Evolutionary conservation across 2,329 filamentous ascomycete genomes (phyloP).

Genomic region (Colletotrichum sp.): DNA sequence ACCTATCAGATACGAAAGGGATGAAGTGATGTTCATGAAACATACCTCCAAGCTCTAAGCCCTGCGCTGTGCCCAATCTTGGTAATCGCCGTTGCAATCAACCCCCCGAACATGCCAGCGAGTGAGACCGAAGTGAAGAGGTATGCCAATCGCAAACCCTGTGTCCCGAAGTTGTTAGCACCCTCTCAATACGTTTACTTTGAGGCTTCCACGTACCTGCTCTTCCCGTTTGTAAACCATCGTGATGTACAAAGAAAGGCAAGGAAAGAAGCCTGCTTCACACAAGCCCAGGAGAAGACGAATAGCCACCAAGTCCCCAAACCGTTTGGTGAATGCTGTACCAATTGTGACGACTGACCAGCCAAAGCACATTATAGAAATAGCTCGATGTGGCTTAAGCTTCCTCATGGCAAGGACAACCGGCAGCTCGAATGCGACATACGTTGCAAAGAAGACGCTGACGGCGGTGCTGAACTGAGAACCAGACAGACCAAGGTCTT

Average conservation of each 20-base stretch:
- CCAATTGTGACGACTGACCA: slow-evolving; percentile 15
- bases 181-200: not conserved
- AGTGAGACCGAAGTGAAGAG: slow-evolving; percentile 35
- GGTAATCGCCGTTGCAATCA: slow-evolving; percentile 35
- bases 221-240: slow-evolving; percentile 11
- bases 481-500: slow-evolving; percentile 52
- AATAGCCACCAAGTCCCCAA: not conserved
- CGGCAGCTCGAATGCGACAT: slow-evolving; percentile 66
- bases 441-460: slow-evolving; percentile 64
- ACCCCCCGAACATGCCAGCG: slow-evolving; percentile 34
- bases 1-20: not conserved
- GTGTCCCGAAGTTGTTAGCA: not conserved
- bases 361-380: slow-evolving; percentile 4
- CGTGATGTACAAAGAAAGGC: slow-evolving; percentile 29
- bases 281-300: slow-evolving; percentile 13
- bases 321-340: slow-evolving; percentile 9
- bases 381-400: not conserved
- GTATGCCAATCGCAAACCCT: slow-evolving; percentile 30
- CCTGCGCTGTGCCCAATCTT: slow-evolving; percentile 48
- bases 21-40: not conserved
- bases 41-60: slow-evolving; percentile 45
- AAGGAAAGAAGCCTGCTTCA: slow-evolving; percentile 29
- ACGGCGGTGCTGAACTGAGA: slow-evolving; percentile 65
- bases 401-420: slow-evolving; percentile 22
- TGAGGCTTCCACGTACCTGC: not conserved